A percentile compares a stretch with the other conserved stretches of the same genome.
These are phyloP conservation scores for Elongisporangium anandrum DNA, from an alignment of 352 stramenopile genomes.

Conservation along the genomic window DNA sequence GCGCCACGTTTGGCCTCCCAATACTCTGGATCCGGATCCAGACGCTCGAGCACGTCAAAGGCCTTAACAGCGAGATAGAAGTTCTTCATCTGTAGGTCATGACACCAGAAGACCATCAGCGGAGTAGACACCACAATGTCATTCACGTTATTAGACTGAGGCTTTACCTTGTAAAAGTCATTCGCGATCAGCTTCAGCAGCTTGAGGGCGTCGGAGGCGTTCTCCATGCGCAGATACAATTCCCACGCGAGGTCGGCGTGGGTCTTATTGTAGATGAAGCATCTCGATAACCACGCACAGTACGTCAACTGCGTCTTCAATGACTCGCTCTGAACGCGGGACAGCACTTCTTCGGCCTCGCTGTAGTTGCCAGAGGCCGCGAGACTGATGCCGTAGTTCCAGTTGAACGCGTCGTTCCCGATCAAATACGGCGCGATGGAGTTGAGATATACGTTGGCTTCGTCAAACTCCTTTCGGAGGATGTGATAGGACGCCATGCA, in stretches of 20 bases:
- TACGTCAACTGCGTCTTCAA: constrained; percentile 31
- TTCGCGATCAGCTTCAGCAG: constrained; percentile 67
- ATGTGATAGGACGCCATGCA: constrained; percentile 71
- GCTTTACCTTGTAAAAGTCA: constrained; percentile 48
- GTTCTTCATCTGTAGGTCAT: constrained; percentile 22
- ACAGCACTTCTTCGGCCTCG: constrained; percentile 53
- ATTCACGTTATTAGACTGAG: too few relatives aligned
- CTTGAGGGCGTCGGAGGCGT: constrained; percentile 34
- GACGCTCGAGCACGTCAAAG: constrained; percentile 67
- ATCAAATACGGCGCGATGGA: constrained; percentile 56
- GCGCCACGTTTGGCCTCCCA: constrained; percentile 76
- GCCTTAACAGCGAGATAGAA: constrained; percentile 66
- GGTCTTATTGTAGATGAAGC: constrained; percentile 35
- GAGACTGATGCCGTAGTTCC: constrained; percentile 69
- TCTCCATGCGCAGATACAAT: constrained; percentile 57
- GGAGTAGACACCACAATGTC: too few relatives aligned
- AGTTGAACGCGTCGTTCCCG: constrained; percentile 66
- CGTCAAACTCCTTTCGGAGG: constrained; percentile 55
- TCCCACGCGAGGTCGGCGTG: constrained; percentile 45
- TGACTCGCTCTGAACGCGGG: constrained; percentile 31
- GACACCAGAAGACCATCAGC: too few relatives aligned
- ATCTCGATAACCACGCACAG: constrained; percentile 53
- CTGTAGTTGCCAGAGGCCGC: constrained; percentile 36
- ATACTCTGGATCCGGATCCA: constrained; percentile 68
- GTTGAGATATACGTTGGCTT: constrained; percentile 65